These are phyloP conservation scores for Ehretia macrophylla DNA, from an alignment of 257 asterid species.

Conservation along the genomic window DNA sequence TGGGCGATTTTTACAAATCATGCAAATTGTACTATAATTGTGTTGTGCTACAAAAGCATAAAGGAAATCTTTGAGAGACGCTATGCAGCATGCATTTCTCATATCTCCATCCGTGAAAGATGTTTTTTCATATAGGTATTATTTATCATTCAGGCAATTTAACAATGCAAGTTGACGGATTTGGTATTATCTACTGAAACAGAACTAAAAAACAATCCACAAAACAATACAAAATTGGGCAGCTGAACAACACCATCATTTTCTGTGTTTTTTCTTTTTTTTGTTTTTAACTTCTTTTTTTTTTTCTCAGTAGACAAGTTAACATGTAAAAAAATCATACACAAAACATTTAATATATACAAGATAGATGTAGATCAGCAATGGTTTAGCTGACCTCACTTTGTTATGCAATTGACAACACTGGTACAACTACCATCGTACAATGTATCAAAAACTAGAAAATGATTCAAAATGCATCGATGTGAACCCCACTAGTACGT, in stretches of 20 bases:
- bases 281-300: not conserved
- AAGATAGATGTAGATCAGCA: constrained; percentile 3
- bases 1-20: no score
- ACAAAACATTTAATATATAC: constrained; percentile 4
- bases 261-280: no score
- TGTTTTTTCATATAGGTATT: no score
- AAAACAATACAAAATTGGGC: not conserved
- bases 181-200: not conserved
- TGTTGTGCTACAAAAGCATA: no score
- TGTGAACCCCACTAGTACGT: no score
- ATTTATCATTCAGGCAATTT: not conserved
- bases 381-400: not conserved
- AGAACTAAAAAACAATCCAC: not conserved
- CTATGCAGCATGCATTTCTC: no score
- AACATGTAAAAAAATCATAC: not conserved
- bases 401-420: constrained; percentile 11
- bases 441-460: not conserved
- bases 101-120: no score
- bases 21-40: no score
- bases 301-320: not conserved
- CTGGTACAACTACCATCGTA: not conserved
- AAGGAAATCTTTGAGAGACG: no score
- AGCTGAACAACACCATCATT: not conserved
- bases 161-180: not conserved
- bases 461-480: not conserved